Evolutionary conservation across 2,329 filamentous ascomycete genomes (phyloP), one percentile per base, ranked within the genome.

Genomic region (Lizonia empirigonia): DNA sequence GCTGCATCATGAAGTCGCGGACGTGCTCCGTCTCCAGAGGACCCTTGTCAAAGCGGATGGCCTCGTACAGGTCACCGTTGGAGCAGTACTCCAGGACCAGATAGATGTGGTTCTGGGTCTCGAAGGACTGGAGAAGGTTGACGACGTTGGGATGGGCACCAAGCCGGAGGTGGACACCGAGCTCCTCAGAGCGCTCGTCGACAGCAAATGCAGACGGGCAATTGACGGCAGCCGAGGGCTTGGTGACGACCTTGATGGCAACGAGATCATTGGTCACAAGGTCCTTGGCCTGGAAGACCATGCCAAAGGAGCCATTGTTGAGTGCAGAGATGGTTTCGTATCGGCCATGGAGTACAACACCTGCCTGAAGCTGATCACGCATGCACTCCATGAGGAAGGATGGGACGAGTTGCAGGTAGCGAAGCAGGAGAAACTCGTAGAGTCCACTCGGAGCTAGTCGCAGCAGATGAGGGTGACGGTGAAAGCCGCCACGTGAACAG

Each of bases 301-400:
- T 95, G 71, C 94, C 94, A 71, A 97, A 99, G 48, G 94, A 97
- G 65, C 94, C 94, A 82, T 97, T 91, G 73, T 99, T 99, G 78
- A 99, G 88, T 50, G 94, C 92, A 63, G 92, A 90, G 69, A 97
- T 82, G 49, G 92, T 96, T 77, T 89, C 82, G 75, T 94, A 99
- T 63, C 94, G 92, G 74, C 90, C 91, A 72, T 90, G 86, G 71
- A 96, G 86, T 71, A 96, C 78, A 76, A 89, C 84, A 75, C 89
- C 90, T 75, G 85, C 81, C 70, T 85, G 80, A 77, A 96, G 94
- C 70, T 86, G 83, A 77, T 91, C 85, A 78, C 87, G 86, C 81
- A 96, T 85, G 81, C 91, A 96, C 78, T 91, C 90, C 91, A 96
- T 88, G 64, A 58, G 62, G 57, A 51, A 60, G 36, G 53, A 44